These are phyloP conservation scores for Priceomyces fermenticarens DNA, from an alignment of 805 yeast genomes.

Conservation along the genomic window DNA sequence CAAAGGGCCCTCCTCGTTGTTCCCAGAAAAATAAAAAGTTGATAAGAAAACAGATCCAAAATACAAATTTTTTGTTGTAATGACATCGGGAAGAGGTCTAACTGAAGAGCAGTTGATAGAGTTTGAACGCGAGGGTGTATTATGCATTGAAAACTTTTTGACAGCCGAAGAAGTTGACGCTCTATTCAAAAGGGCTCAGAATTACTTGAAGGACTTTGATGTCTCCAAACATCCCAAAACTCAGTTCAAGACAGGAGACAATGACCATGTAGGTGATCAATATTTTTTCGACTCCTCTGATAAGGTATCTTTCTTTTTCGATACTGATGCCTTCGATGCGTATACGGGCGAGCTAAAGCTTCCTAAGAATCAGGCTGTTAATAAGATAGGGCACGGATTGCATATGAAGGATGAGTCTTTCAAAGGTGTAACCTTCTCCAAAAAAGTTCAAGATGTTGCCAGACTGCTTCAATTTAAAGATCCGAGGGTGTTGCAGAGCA, in stretches of 20 bases:
- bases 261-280: slow-evolving; percentile 67
- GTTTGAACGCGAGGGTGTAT: slow-evolving; percentile 57
- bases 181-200: slow-evolving; percentile 42
- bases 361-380: slow-evolving; percentile 57
- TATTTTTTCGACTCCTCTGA: slow-evolving; percentile 70
- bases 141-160: slow-evolving; percentile 58
- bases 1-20: no score
- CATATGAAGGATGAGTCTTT: slow-evolving; percentile 58
- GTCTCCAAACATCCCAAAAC: slow-evolving; percentile 62
- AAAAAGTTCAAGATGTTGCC: slow-evolving; percentile 50
- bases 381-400: slow-evolving; percentile 78
- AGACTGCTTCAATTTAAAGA: slow-evolving; percentile 51
- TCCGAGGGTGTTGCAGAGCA: slow-evolving; percentile 72
- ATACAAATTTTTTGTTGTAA: background rate
- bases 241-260: slow-evolving; percentile 59
- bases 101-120: slow-evolving; percentile 47
- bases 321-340: slow-evolving; percentile 61
- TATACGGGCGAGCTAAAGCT: slow-evolving; percentile 46
- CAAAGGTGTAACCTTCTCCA: slow-evolving; percentile 47
- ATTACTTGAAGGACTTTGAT: slow-evolving; percentile 49
- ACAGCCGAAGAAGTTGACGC: slow-evolving; percentile 34
- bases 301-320: slow-evolving; percentile 67
- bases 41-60: background rate
- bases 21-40: background rate
- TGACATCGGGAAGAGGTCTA: slow-evolving; percentile 18